Evolutionary conservation across 805 yeast genomes (phyloP), one percentile per base, ranked within the genome.

Genomic region (Cyberlindnera bimundalis): DNA sequence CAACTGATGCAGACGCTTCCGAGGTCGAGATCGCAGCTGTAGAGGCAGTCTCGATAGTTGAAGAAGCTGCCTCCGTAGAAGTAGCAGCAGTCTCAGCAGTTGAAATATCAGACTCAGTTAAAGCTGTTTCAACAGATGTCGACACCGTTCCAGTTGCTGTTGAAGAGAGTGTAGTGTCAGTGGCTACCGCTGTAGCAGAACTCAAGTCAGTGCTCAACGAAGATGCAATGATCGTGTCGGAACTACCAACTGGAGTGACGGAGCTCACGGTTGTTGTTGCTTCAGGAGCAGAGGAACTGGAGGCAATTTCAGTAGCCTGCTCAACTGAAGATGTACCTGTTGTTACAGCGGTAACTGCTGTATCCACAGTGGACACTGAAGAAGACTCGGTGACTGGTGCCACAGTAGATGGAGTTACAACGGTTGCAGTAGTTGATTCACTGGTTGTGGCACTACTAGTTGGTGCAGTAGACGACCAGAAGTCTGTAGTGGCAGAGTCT

Each of bases 211-310:
- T 6, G 15, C 24, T 21, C 10, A 21, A 6, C 24, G 10, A 21
- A 8, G 13, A 6, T 29, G 31, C 11, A 5, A 12, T 16, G 7
- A 8, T 14, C 9, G 35, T 32, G 13, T 21, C 28, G 7, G 35
- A 14, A 23, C 21, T 31, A 31, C 18, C 26, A 31, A 32, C 35
- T 33, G 36, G 36, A 25, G 23, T 25, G 36, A 33, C 29, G 17
- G 31, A 29, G 31, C 35, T 32, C 15, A n/a, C n/a, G n/a, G 28
- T 14, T 5, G 28, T 23, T 3, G 20, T 10, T 32, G 35, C 19
- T 32, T 23, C 38, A 35, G 40, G 35, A 19, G 29, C 28, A 24
- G 11, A 16, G 12, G 33, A 27, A 23, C 29, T 29, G 5, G 41
- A 30, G 30, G 21, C 18, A 10, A 17, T 29, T 13, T 26, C 28